These are phyloP conservation scores for Fistulinella cinereoalba DNA, from an alignment of 1,284 basidiomycete species.

Conservation along the genomic window DNA sequence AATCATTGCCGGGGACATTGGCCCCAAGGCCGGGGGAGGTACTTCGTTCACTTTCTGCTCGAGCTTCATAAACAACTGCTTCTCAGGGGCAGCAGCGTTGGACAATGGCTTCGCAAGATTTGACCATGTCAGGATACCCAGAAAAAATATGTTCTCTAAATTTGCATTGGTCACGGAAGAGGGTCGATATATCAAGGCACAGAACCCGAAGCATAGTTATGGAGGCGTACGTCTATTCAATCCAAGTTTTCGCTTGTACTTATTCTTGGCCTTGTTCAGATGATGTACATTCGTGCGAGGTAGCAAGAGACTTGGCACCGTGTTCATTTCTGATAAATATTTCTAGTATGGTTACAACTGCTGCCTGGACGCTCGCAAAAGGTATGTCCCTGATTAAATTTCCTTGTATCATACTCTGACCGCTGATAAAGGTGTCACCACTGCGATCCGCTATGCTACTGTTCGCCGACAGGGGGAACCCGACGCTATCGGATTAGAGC, in stretches of 20 bases:
- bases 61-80: neutral
- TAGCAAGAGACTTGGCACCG: too few species aligned
- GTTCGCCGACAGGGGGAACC: constrained; percentile 68
- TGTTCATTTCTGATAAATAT: neutral
- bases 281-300: constrained; percentile 68
- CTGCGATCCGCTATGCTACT: constrained; percentile 72
- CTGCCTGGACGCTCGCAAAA: constrained; percentile 61
- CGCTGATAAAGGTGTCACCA: constrained; percentile 54
- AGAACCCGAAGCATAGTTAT: constrained; percentile 73
- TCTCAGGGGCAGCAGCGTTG: constrained; percentile 49
- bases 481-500: constrained; percentile 54
- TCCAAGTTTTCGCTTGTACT: too few species aligned
- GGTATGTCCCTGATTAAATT: constrained; percentile 33
- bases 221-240: constrained; percentile 55
- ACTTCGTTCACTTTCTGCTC: neutral
- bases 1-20: constrained; percentile 71
- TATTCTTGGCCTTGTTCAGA: constrained; percentile 38
- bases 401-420: neutral
- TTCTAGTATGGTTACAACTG: constrained; percentile 57
- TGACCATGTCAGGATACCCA: constrained; percentile 68
- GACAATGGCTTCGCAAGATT: constrained; percentile 78
- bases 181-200: constrained; percentile 66
- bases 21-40: constrained; percentile 42
- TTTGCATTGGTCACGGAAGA: constrained; percentile 70
- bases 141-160: constrained; percentile 72